Percentiles rank a stretch among this genome's conserved stretches.
These are phyloP conservation scores for Hamamelis virginiana DNA, from an alignment of 164 flowering plant genomes.

Conservation along the genomic window DNA sequence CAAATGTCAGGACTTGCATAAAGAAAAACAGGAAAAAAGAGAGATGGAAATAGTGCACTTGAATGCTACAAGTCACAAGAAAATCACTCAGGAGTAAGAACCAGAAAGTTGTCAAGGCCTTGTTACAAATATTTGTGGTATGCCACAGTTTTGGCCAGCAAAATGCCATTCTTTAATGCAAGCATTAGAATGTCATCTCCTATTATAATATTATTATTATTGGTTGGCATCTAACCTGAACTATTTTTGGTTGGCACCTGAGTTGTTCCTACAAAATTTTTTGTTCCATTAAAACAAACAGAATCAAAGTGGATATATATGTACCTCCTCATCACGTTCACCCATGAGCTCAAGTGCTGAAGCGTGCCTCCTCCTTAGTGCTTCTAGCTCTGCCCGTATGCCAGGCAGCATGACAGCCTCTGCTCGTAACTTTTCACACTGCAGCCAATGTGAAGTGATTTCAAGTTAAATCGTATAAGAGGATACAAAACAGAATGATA, in stretches of 20 bases:
- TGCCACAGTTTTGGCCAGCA: too few species aligned
- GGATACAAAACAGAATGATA: background rate
- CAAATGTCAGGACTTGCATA: conserved; percentile 6
- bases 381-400: conserved; percentile 87
- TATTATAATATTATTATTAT: too few species aligned
- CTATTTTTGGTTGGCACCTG: too few species aligned
- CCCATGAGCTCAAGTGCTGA: conserved; percentile 99
- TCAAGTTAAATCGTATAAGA: background rate
- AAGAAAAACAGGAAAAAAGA: too few species aligned
- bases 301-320: conserved; percentile 2
- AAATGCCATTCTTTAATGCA: too few species aligned
- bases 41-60: too few species aligned
- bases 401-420: conserved; percentile 78
- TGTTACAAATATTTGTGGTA: too few species aligned
- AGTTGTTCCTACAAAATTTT: background rate
- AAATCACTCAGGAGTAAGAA: too few species aligned
- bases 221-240: too few species aligned
- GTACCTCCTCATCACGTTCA: conserved; percentile 99
- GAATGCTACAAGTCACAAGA: too few species aligned
- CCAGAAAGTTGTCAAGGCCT: too few species aligned
- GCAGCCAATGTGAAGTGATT: conserved; percentile 13
- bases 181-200: too few species aligned
- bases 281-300: background rate
- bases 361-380: conserved; percentile 86
- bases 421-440: conserved; percentile 85